Evolutionary conservation across 352 stramenopile species (phyloP), one percentile per base, ranked within the genome.

Genomic region (Pythium coloratum): DNA sequence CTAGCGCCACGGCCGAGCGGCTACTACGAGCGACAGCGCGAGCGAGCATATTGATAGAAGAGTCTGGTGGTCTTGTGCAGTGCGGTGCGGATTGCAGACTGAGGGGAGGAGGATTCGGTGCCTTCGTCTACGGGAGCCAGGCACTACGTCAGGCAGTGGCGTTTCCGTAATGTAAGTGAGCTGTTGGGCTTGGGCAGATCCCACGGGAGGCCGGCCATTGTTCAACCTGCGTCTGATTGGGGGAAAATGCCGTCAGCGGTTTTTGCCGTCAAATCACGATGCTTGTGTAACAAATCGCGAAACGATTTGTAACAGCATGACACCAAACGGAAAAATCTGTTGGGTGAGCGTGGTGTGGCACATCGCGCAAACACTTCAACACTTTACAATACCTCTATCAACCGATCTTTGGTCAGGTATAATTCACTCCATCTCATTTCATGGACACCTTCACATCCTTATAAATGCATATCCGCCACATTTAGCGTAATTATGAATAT

Each of bases 161-260:
- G 50, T 38, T 56, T 32, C 26, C 50, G 50, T 34, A 36, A 56
- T 56, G 50, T 6, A 30, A 30, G 28, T 30, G 28, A 40, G 33
- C 56, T 66, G 34, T 34, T 49, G 16, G 47, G 26, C 28, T 30
- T 55, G 56, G 36, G 59, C 49, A 42, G 62, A 70, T 58, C 34
- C 54, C 36, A 44, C 9, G 33, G 30, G 1, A 5, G 50, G 44
- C 42, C 38, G 42, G 55, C 62, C 40, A 50, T 62, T 61, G 66
- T 66, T 67, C 66, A 71, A 71, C 59, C 58, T 67, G 36, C 14
- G 13, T 54, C 2, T 34, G 53, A 71, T 71, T 58, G 47, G 59
- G 28, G 36, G 34, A 51, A 58, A 57, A 49, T 16, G 9, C n/a
- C n/a, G 24, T 42, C 16, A 32, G 28, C 6, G n/a, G 32, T 36